Evolutionary conservation across 192 early-diverging fungal genomes (phyloP), one percentile per base, ranked within the genome.

Genomic region (Geranomyces michiganensis): DNA sequence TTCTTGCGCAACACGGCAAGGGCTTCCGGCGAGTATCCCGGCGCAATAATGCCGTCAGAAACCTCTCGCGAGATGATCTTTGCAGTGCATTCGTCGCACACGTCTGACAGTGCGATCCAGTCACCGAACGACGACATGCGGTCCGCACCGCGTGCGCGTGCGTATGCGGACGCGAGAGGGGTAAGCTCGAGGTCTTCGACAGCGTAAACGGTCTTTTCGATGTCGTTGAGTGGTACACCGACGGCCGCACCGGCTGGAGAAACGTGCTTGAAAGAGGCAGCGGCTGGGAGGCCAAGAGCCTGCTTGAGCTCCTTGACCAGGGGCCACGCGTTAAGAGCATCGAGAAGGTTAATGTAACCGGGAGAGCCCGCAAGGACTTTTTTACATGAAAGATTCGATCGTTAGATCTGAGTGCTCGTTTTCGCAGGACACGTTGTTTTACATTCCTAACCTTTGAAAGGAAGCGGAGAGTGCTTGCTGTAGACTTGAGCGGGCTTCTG

Each of bases 71-170:
- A 92, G 79, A 99, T 97, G 63, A 99, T 91, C 78, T 90, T 90
- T 67, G 97, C 97, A 15, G 97, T 99, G 27, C 88, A 85, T 71
- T 91, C 88, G 81, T 99, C 97, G 69, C 92, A 92, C 27, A 72
- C 86, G 74, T 93, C 92, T 56, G 90, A 92, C 32, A 99, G 83
- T 45, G 96, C 97, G 61, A 97, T 95, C 91, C 95, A 99, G 82
- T 99, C 97, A 76, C 97, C 97, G 67, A 99, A 99, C 24, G 93
- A 96, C 65, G 92, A 94, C 97, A 99, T 99, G 78, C 97, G 93
- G 79, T 99, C 97, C 49, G 96, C 95, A 47, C 97, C 97, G 66
- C 97, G 92, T 22, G 97, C 97, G 73, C 97, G 93, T 46, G 97
- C 96, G 78, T 99, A 99, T 15, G 97, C 97, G 32, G 82, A 79